phyloP scores from a whole-genome alignment of 2,329 filamentous ascomycete genomes.

The Epichloe typhina region DNA sequence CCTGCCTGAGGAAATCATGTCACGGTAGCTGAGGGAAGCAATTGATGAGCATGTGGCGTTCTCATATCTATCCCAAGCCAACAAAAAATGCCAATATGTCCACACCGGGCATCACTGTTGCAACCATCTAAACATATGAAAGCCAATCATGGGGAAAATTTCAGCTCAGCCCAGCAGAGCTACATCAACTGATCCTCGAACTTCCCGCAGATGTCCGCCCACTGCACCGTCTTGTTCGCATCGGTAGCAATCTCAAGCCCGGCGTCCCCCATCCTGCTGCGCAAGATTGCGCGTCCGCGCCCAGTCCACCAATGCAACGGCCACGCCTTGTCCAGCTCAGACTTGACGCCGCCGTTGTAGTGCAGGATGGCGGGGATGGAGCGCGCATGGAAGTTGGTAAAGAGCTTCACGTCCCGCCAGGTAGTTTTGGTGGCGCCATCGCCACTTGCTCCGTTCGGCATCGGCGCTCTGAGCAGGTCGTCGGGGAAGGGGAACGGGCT shows the following conservation, averaged over 20 bases:
- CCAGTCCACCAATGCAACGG: neutral
- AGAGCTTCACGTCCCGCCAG: neutral
- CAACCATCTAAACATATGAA: too few relatives aligned
- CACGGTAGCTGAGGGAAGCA: too few relatives aligned
- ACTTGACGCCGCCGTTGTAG: neutral
- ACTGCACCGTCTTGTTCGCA: neutral
- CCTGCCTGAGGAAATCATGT: too few relatives aligned
- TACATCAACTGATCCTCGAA: neutral
- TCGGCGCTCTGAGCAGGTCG: neutral
- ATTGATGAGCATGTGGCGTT: too few relatives aligned
- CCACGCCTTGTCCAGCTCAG: neutral
- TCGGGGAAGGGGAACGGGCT: neutral
- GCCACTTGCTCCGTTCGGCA: neutral
- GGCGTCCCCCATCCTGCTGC: neutral
- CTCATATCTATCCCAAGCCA: too few relatives aligned
- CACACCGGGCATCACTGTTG: too few relatives aligned
- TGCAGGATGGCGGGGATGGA: neutral
- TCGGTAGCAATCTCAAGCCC: neutral
- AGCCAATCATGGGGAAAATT: too few relatives aligned
- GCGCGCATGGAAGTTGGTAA: neutral
- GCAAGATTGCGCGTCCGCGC: neutral
- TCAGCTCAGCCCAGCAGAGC: too few relatives aligned
- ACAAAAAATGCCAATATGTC: too few relatives aligned
- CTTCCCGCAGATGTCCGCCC: neutral
- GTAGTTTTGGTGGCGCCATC: neutral